Evolutionary conservation across 306 rosid species (phyloP), one percentile per base, ranked within the genome.

Genomic region (Herpetospermum pedunculosum): DNA sequence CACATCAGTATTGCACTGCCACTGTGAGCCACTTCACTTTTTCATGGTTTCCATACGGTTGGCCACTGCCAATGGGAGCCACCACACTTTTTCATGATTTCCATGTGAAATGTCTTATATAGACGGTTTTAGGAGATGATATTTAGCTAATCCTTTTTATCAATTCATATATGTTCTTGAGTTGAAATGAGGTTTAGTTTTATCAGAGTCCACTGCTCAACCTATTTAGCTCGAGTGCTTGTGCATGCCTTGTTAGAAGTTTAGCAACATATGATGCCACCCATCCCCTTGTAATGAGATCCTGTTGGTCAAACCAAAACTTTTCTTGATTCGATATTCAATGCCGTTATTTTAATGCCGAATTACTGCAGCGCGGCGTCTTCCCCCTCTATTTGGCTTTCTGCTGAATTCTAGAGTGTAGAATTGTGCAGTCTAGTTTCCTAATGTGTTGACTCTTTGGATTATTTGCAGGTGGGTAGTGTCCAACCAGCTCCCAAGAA

Each of bases 401-500:
- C 16, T 70, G 25, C 4, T 5, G 18, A 32, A 15, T 73, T 28
- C 19, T 58, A 28, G 63, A 11, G 40, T 57, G 32, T 77, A 75
- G 28, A 50, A 32, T 72, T 67, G n/a, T n/a, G 23, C n/a, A n/a
- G n/a, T n/a, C n/a, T n/a, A n/a, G n/a, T n/a, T n/a, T n/a, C n/a
- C 58, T 15, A 19, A 46, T 60, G 23, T 55, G 28, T 62, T 34
- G 26, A 40, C 55, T 28, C 52, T 34, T n/a, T n/a, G 29, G 76
- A 25, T 76, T 29, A 18, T 62, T 49, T 81, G 73, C 84, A 94
- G 97, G 86, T 88, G 74, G 95, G 92, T 55, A 74, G 76, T 76
- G 4, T 80, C 65, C 89, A 83, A 19, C 86, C 97, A 75, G 81
- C 82, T 65, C 91, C 97, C n/a, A 94, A 91, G 92, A 94, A 91